These are phyloP conservation scores for Graphiopsis chlorocephala DNA, from an alignment of 2,329 filamentous ascomycete genomes.

Conservation along the genomic window DNA sequence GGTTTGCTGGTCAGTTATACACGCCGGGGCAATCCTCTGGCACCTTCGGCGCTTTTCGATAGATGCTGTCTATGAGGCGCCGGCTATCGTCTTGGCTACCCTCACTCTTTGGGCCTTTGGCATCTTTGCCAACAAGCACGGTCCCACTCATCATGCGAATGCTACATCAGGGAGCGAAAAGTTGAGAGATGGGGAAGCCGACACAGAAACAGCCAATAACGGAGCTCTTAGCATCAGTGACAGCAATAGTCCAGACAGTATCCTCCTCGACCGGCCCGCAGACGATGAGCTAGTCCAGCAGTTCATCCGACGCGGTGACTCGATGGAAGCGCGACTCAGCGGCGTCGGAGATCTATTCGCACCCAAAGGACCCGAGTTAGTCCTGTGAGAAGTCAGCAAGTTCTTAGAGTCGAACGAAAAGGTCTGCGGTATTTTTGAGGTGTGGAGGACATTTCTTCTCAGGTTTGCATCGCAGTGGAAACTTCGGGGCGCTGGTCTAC, in stretches of 20 bases:
- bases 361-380: not conserved
- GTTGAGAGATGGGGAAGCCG: not conserved
- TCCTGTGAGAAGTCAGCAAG: not conserved
- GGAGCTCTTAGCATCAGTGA: not conserved
- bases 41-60: conserved; percentile 51
- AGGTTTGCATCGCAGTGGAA: too few relatives aligned
- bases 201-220: not conserved
- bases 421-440: too few relatives aligned
- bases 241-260: conserved; percentile 31
- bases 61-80: conserved; percentile 59
- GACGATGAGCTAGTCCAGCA: conserved; percentile 59
- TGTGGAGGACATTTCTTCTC: too few relatives aligned
- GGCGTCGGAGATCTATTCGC: conserved; percentile 53
- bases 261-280: conserved; percentile 54
- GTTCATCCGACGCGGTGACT: conserved; percentile 51
- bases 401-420: not conserved
- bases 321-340: conserved; percentile 51
- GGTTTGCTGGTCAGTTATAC: conserved; percentile 55
- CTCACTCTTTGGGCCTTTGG: conserved; percentile 64
- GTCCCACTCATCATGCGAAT: not conserved
- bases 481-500: too few relatives aligned
- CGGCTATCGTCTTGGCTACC: conserved; percentile 64
- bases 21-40: conserved; percentile 53
- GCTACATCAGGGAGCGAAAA: not conserved
- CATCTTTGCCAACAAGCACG: conserved; percentile 20